A percentile compares a stretch with the other conserved stretches of the same genome.
Evolutionary conservation across 2,329 filamentous ascomycete genomes (phyloP).

Genomic region (Elsinoe arachidis): DNA sequence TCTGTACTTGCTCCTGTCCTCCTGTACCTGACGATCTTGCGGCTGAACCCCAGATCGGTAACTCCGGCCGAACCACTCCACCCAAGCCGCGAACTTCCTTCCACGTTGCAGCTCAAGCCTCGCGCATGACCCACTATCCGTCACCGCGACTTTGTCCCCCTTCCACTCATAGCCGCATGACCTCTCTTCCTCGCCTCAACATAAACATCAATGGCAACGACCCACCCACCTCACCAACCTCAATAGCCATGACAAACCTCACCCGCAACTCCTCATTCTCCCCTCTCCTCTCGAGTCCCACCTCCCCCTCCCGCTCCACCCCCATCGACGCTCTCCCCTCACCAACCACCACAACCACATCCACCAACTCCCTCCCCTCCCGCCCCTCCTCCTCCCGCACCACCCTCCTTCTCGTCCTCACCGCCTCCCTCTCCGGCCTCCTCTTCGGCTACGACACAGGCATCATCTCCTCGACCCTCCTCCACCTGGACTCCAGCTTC

Average conservation of each 20-base stretch:
- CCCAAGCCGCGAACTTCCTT: neutral
- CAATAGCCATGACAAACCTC: neutral
- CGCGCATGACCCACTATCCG: neutral
- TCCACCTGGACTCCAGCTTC: conserved; percentile 42
- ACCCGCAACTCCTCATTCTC: neutral
- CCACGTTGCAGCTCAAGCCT: conserved; percentile 8
- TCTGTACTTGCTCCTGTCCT: too few relatives aligned
- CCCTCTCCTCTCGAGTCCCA: neutral
- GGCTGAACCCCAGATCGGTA: neutral
- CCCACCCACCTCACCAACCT: neutral
- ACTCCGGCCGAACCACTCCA: neutral
- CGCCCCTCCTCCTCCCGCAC: conserved; percentile 27
- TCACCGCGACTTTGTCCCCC: neutral
- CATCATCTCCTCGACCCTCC: conserved; percentile 52
- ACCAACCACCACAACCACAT: neutral
- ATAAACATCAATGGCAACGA: neutral
- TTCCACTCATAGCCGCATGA: neutral
- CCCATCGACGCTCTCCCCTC: neutral
- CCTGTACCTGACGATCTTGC: conserved; percentile 8
- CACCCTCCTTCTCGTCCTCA: conserved; percentile 48
- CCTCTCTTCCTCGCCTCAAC: neutral
- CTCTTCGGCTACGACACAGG: conserved; percentile 57
- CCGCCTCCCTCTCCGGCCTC: conserved; percentile 49
- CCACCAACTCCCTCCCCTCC: neutral
- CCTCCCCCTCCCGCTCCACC: neutral